phyloP scores from a whole-genome alignment of 1,284 basidiomycete species.

The Trametes versicolor region DNA sequence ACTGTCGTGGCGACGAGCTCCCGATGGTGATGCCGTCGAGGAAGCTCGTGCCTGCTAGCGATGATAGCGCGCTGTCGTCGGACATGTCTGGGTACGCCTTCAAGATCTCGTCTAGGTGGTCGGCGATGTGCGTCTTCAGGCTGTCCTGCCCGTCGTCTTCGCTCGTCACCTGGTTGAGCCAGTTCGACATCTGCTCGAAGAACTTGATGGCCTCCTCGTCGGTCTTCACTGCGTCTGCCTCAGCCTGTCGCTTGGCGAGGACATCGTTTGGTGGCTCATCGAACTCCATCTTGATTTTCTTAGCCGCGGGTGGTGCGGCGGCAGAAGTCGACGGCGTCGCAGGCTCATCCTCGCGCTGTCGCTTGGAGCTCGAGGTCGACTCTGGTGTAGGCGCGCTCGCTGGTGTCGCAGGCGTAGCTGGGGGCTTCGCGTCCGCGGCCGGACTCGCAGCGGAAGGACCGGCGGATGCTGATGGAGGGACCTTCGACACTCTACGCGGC shows the following conservation, averaged over 20 bases:
- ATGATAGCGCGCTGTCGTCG: conserved; percentile 45
- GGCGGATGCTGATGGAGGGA: conserved; percentile 4
- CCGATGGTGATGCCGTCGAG: conserved; percentile 36
- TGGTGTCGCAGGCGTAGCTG: conserved; percentile 47
- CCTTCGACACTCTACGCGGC: conserved; percentile 45
- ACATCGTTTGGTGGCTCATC: conserved; percentile 65
- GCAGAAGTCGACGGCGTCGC: conserved; percentile 46
- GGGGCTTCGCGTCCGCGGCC: conserved; percentile 40
- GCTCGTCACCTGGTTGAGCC: conserved; percentile 60
- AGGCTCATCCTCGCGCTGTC: conserved; percentile 68
- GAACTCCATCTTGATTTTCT: conserved; percentile 76
- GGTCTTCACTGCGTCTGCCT: conserved; percentile 66
- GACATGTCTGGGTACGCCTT: conserved; percentile 57
- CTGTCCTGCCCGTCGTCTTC: conserved; percentile 55
- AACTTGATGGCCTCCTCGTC: conserved; percentile 71
- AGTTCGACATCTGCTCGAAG: conserved; percentile 69
- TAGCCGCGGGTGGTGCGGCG: conserved; percentile 66
- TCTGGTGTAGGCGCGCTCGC: conserved; percentile 39
- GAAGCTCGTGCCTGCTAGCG: conserved; percentile 34
- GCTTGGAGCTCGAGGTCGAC: conserved; percentile 54
- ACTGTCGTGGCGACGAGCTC: conserved; percentile 24
- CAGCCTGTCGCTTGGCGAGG: conserved; percentile 62
- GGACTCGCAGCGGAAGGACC: conserved; percentile 27
- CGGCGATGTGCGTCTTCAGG: conserved; percentile 60
- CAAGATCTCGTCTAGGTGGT: conserved; percentile 68